Evolutionary conservation across 2,329 filamentous ascomycete genomes (phyloP).

Genomic region (Penicillium freii): DNA sequence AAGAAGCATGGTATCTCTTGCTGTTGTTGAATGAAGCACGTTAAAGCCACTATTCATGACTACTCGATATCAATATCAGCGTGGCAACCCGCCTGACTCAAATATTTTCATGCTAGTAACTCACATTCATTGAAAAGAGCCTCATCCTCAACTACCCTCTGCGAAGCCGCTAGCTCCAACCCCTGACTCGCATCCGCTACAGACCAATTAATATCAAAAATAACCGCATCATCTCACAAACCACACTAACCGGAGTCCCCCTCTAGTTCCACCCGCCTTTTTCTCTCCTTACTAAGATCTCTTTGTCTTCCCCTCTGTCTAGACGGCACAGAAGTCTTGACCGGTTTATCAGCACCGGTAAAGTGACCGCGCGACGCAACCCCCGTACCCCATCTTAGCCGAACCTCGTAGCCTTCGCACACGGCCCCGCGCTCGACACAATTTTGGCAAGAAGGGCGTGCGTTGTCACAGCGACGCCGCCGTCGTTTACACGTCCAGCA

Average conservation of each 20-base stretch:
- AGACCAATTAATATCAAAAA: neutral
- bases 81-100: neutral
- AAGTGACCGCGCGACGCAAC: conserved; percentile 35
- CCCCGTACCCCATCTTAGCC: conserved; percentile 32
- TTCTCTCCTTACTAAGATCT: conserved; percentile 24
- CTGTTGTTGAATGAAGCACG: conserved; percentile 28
- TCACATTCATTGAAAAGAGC: conserved; percentile 27
- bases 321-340: conserved; percentile 23
- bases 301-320: conserved; percentile 27
- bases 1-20: conserved; percentile 22
- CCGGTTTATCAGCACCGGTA: conserved; percentile 30
- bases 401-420: conserved; percentile 34
- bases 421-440: conserved; percentile 24
- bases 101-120: neutral
- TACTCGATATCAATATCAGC: conserved; percentile 3
- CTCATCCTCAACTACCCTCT: conserved; percentile 12
- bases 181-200: neutral
- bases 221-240: neutral
- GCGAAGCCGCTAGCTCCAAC: neutral
- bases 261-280: neutral
- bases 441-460: conserved; percentile 25
- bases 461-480: conserved; percentile 30
- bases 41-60: conserved; percentile 30
- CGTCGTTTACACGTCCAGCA: conserved; percentile 35
- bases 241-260: conserved; percentile 2